Base-by-base conservation (phyloP, 345 rosid species). In the Erysimum cheiranthoides region DNA sequence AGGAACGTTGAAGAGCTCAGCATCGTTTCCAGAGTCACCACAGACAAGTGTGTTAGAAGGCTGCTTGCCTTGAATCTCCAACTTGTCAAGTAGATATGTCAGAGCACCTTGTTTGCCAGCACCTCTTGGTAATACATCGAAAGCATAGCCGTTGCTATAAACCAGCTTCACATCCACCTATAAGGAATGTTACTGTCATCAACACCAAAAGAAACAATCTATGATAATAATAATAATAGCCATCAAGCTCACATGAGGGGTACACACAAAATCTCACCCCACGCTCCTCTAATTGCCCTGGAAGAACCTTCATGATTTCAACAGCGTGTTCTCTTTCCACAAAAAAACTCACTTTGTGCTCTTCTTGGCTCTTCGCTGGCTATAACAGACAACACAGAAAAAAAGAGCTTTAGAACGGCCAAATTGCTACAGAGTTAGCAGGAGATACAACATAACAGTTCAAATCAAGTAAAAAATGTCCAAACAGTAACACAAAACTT, bases 11-110 rank as follows among this genome's bases (percentile, higher is more conserved):
- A 90, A 91, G 39, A 93, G 82, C 31, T 93, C 97, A 13, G 92
- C 90, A 80, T 93, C 98, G 78, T 93, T 93, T 76, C 97, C 97
- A 61, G 97, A 91, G 77, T 91, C 98, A 58, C 98, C 98, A 77
- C 98, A 91, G 36, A 90, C 97, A 69, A 93, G 94, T 66, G 86
- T 85, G 63, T 85, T 88, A 52, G 38, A 67, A 54, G 97, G 89
- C 18, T 81, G 38, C 70, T 71, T 81, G 54, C 86, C 88, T 34
- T 83, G 82, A 43, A 52, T 51, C 75, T 82, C 82, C 47, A 91
- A 76, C 75, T 88, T 90, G 51, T 68, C 78, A 52, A 82, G 91
- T 80, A 93, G 80, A 83, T 91, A 90, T 5, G 84, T 84, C 46
- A 93, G 85, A 62, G 96, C 94, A 62, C 86, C 88, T 77, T 97